A percentile compares a stretch with the other conserved stretches of the same genome.
phyloP scores from a whole-genome alignment of 768 basidiomycete genomes.

The Floccularia luteovirens region DNA sequence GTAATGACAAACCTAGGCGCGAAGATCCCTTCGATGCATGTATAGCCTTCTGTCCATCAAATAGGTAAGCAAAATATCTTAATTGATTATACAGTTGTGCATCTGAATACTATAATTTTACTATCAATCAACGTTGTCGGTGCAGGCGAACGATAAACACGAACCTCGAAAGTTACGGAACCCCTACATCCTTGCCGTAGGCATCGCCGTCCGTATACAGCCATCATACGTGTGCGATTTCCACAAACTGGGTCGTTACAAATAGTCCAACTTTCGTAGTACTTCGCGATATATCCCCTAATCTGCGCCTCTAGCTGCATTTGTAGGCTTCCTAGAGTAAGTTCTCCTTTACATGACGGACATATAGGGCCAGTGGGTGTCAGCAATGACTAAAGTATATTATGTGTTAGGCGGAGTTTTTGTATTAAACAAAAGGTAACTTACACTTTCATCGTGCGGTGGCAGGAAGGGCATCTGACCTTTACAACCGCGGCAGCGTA shows the following conservation, averaged over 20 bases:
- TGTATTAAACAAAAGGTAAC: background rate
- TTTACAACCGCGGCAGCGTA: conserved; percentile 76
- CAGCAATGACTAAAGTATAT: conserved; percentile 58
- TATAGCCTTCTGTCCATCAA: conserved; percentile 61
- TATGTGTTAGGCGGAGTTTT: conserved; percentile 5
- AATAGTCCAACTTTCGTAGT: conserved; percentile 85
- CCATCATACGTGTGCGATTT: conserved; percentile 86
- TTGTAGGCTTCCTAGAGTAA: conserved; percentile 59
- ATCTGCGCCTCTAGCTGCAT: conserved; percentile 87
- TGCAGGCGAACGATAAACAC: conserved; percentile 12
- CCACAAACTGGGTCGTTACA: conserved; percentile 86
- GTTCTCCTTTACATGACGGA: conserved; percentile 46
- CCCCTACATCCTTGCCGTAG: conserved; percentile 63
- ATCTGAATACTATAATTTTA: conserved; percentile 66
- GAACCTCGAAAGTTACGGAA: conserved; percentile 67
- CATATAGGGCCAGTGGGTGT: conserved; percentile 62
- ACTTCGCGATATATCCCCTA: conserved; percentile 63
- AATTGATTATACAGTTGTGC: conserved; percentile 84
- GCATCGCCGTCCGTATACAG: conserved; percentile 85
- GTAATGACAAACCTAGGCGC: conserved; percentile 26
- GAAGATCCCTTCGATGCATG: conserved; percentile 41
- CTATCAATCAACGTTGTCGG: conserved; percentile 1
- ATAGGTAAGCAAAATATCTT: conserved; percentile 73
- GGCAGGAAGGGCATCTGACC: conserved; percentile 49
- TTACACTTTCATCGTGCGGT: conserved; percentile 41